Evolutionary conservation across 345 rosid species (phyloP).

Genomic region (Murraya koenigii): DNA sequence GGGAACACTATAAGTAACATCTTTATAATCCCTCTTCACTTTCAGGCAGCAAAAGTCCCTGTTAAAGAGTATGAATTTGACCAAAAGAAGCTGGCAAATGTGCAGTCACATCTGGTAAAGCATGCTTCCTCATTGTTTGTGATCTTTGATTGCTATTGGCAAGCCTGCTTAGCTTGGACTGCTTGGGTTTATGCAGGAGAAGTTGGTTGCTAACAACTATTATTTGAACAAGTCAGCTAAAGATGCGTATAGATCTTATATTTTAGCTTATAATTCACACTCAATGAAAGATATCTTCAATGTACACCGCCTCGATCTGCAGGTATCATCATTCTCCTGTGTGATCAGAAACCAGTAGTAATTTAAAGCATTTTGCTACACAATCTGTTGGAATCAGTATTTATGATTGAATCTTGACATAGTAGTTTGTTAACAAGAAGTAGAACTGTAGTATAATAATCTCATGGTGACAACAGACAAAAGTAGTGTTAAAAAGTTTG

Average conservation of each 20-base stretch:
- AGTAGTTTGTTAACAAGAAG: not conserved
- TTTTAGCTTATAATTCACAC: constrained; percentile 92
- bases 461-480: not conserved
- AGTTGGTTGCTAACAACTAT: constrained; percentile 65
- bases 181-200: constrained; percentile 61
- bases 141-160: constrained; percentile 2
- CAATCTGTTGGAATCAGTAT: not conserved
- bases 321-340: constrained; percentile 42
- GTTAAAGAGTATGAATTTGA: constrained; percentile 87
- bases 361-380: not conserved
- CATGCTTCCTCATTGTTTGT: not conserved
- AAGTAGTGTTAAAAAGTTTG: not conserved
- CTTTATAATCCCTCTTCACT: not conserved
- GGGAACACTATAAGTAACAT: not conserved
- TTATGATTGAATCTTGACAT: not conserved
- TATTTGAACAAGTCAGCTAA: constrained; percentile 82
- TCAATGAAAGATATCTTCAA: constrained; percentile 90
- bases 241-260: constrained; percentile 93
- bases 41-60: constrained; percentile 87
- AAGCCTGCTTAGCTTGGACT: constrained; percentile 2
- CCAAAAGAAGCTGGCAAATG: constrained; percentile 76
- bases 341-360: not conserved
- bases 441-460: not conserved
- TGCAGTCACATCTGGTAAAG: constrained; percentile 83
- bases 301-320: constrained; percentile 89